Evolutionary conservation across 257 asterid genomes (phyloP).

Genomic region (Cruciata laevipes): DNA sequence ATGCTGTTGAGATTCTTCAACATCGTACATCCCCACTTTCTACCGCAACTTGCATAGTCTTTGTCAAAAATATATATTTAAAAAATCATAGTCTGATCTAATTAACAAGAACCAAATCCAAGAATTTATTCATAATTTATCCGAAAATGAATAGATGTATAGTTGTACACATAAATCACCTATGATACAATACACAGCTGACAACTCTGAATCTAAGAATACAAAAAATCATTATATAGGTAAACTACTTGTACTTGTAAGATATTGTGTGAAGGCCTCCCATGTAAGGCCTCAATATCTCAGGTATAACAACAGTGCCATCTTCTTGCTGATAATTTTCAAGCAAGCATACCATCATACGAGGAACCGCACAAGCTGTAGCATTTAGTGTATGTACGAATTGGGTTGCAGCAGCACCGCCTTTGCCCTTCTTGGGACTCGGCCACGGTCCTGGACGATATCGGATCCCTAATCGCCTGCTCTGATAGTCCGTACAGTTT

Average conservation of each 20-base stretch:
- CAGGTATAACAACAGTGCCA: slow-evolving; percentile 74
- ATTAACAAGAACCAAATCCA: not conserved
- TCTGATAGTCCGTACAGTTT: slow-evolving; percentile 93
- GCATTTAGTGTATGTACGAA: slow-evolving; percentile 93
- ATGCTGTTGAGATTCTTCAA: too few relatives aligned
- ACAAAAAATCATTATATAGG: not conserved
- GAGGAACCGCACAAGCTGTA: slow-evolving; percentile 94
- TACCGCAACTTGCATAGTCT: too few relatives aligned
- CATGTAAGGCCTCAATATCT: slow-evolving; percentile 78
- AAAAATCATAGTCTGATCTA: not conserved
- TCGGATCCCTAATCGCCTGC: slow-evolving; percentile 83
- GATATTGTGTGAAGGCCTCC: slow-evolving; percentile 56
- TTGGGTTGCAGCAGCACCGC: slow-evolving; percentile 43
- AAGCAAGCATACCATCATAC: slow-evolving; percentile 93
- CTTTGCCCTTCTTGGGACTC: slow-evolving; percentile 60
- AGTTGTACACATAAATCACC: not conserved
- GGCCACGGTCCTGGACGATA: slow-evolving; percentile 60
- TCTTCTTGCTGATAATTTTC: slow-evolving; percentile 97
- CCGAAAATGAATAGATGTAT: not conserved
- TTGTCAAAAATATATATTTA: too few relatives aligned
- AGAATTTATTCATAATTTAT: not conserved
- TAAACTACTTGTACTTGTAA: slow-evolving; percentile 23
- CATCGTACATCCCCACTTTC: too few relatives aligned
- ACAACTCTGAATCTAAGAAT: not conserved
- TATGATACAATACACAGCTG: not conserved